A percentile compares a stretch with the other conserved stretches of the same genome.
These are phyloP conservation scores for Coniophora puteana DNA, from an alignment of 1,284 basidiomycete genomes.

Conservation along the genomic window DNA sequence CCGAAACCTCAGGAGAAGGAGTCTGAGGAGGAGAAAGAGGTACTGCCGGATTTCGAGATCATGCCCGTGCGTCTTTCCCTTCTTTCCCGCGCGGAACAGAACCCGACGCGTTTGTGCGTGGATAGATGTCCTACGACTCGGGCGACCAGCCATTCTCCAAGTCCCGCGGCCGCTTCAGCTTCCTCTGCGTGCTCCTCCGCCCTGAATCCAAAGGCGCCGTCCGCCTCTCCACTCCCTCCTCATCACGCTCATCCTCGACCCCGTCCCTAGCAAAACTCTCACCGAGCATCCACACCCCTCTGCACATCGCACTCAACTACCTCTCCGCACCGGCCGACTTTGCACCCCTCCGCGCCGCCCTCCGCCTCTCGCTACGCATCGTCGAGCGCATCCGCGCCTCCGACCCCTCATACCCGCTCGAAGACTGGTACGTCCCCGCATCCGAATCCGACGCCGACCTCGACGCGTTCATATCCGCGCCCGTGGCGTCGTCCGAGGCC, in stretches of 20 bases:
- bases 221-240: conserved; percentile 19
- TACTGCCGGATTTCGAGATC: conserved; percentile 34
- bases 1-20: conserved; percentile 5
- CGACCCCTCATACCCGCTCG: conserved; percentile 28
- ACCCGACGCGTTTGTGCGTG: conserved; percentile 3
- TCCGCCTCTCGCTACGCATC: conserved; percentile 24
- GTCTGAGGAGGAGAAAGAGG: conserved; percentile 16
- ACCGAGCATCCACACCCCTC: conserved; percentile 26
- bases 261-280: no score
- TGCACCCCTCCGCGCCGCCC: conserved; percentile 14
- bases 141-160: conserved; percentile 14
- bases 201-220: conserved; percentile 31
- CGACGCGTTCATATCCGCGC: conserved; percentile 2
- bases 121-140: not conserved
- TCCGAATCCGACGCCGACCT: not conserved
- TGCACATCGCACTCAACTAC: conserved; percentile 28
- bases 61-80: conserved; percentile 25
- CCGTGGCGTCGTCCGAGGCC: conserved; percentile 19
- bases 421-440: conserved; percentile 11
- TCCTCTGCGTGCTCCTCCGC: conserved; percentile 25
- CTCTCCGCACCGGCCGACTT: conserved; percentile 23
- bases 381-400: conserved; percentile 24
- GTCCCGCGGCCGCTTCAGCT: conserved; percentile 20
- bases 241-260: no score
- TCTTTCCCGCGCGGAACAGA: conserved; percentile 1